Evolutionary conservation across 257 asterid species (phyloP).

Genomic region (Rehmannia glutinosa): DNA sequence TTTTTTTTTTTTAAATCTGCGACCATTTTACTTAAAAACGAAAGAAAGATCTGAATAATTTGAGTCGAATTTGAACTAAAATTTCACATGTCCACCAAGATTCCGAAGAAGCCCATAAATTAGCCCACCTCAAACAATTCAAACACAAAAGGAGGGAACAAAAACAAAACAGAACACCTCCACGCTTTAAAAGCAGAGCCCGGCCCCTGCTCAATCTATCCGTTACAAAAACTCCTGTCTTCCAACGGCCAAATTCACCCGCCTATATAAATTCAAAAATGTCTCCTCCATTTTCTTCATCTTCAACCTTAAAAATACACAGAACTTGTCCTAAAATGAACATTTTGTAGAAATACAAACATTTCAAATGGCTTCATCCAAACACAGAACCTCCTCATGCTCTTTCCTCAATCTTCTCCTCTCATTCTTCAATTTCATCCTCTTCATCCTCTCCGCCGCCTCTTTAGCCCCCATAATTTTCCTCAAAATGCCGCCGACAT

Average conservation of each 20-base stretch:
- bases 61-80: too few relatives aligned
- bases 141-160: background rate
- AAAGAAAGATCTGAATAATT: too few relatives aligned
- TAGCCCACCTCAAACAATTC: background rate
- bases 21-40: too few relatives aligned
- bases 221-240: constrained; percentile 15
- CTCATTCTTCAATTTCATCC: constrained; percentile 56
- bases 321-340: too few relatives aligned
- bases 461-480: constrained; percentile 59
- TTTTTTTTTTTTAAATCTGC: too few relatives aligned
- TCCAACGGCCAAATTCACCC: constrained; percentile 26
- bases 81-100: too few relatives aligned
- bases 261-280: constrained; percentile 18
- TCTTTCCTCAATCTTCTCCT: constrained; percentile 59
- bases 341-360: background rate
- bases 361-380: constrained; percentile 46
- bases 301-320: too few relatives aligned
- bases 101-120: constrained; percentile 8
- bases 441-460: constrained; percentile 68
- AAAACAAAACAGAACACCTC: too few relatives aligned
- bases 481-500: constrained; percentile 67
- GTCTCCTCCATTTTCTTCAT: background rate
- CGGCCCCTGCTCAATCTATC: constrained; percentile 13
- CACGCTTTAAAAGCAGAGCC: background rate
- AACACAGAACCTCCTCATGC: constrained; percentile 39